Conservation (phyloP, 768 basidiomycete species). For the Lactarius sp. region DNA sequence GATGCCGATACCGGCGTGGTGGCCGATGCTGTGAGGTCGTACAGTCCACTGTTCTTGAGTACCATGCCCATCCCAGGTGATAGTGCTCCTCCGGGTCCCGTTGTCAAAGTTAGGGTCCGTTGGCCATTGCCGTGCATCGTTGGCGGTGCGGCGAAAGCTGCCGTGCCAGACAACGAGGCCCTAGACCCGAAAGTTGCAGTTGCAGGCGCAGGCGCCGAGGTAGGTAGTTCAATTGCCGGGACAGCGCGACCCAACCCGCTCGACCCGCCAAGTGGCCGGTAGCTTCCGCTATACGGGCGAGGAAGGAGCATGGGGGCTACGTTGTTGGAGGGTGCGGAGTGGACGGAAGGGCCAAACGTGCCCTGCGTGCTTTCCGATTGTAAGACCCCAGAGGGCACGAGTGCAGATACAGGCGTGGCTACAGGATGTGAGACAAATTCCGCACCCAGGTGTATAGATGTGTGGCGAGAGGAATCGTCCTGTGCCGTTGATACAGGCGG, state of each 20-base stretch:
- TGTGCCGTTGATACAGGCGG: neutral
- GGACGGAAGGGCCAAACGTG: neutral
- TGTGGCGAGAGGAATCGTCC: neutral
- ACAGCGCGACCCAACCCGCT: neutral
- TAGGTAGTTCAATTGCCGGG: neutral
- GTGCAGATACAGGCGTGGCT: neutral
- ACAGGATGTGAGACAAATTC: neutral
- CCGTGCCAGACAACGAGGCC: neutral
- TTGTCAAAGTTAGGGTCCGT: neutral
- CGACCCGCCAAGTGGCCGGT: slow-evolving; percentile 14
- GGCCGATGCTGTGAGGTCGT: neutral
- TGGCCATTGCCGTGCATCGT: neutral
- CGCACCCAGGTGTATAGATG: neutral
- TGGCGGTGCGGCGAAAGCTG: neutral
- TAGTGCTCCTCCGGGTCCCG: neutral
- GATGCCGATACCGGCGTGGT: neutral
- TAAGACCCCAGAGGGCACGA: neutral
- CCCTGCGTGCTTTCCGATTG: neutral
- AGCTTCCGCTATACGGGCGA: slow-evolving; percentile 4
- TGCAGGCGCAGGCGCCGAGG: neutral
- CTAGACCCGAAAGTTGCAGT: neutral
- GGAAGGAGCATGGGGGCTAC: neutral
- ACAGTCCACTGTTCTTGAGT: neutral
- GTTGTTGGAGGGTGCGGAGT: neutral
- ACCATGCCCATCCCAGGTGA: neutral